A percentile compares a stretch with the other conserved stretches of the same genome.
These are phyloP conservation scores for Cyberlindnera mycetangii DNA, from an alignment of 805 yeast genomes.

Conservation along the genomic window DNA sequence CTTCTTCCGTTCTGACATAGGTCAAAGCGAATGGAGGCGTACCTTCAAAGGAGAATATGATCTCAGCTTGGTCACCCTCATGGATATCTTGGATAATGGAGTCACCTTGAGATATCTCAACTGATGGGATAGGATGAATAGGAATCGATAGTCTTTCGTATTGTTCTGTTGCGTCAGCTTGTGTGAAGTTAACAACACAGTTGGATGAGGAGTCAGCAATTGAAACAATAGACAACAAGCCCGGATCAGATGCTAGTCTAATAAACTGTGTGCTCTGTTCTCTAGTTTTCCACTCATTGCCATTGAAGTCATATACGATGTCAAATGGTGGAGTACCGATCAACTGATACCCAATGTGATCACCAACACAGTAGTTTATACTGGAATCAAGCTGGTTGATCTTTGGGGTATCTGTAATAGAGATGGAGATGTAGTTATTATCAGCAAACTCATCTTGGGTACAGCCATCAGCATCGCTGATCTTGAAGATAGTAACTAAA, in stretches of 20 bases:
- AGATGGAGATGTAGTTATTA: constrained; percentile 47
- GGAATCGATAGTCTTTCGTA: constrained; percentile 34
- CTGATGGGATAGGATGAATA: constrained; percentile 68
- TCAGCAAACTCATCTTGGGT: constrained; percentile 40
- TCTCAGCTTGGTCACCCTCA: constrained; percentile 92
- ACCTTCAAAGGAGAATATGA: constrained; percentile 78
- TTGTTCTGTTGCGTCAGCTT: constrained; percentile 32
- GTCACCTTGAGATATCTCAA: constrained; percentile 80
- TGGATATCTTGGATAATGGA: constrained; percentile 76
- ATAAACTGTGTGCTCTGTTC: constrained; percentile 48
- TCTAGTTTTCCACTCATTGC: constrained; percentile 52
- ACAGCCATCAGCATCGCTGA: constrained; percentile 75
- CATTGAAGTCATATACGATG: constrained; percentile 72
- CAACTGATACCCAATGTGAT: constrained; percentile 71
- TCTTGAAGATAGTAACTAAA: constrained; percentile 50
- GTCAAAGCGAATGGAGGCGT: constrained; percentile 88
- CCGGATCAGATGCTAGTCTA: constrained; percentile 79
- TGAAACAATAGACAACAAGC: constrained; percentile 64
- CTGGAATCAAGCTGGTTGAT: constrained; percentile 44
- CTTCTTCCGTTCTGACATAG: constrained; percentile 68
- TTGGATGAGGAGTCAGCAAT: constrained; percentile 71
- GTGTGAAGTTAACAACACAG: constrained; percentile 63
- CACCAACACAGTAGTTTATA: constrained; percentile 85
- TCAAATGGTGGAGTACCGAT: constrained; percentile 80
- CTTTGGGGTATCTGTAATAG: constrained; percentile 75